Evolutionary conservation across 495 filamentous ascomycete species (phyloP), one percentile per base, ranked within the genome.

Genomic region (Trichocladium antarcticum): DNA sequence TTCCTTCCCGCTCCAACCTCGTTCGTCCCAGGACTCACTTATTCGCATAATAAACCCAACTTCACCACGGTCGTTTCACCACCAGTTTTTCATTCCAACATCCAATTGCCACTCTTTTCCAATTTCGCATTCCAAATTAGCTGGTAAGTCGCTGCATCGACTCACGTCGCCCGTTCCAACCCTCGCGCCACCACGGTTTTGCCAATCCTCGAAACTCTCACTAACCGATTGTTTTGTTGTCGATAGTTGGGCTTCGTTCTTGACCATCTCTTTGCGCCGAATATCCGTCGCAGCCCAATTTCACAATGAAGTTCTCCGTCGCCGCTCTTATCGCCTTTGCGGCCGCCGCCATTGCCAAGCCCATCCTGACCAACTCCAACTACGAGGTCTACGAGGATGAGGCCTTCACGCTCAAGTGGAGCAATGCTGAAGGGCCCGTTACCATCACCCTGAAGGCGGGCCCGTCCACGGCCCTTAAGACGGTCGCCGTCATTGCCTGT

Each of bases 251-350:
- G 11, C 37, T 47, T 27, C 37, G 21, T 27, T 27, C 37, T 31
- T 27, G 27, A 17, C 47, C 19, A 29, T 50, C 31, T 21, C 40
- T 43, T 32, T 42, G 47, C 19, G 24, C 29, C 6, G 28, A 47
- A 24, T 50, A 27, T 32, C 16, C 24, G 19, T 51, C 47, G 12
- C 38, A 29, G 24, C 32, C 38, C 35, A 50, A 48, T 4, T 27
- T 42, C 64, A 74, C 58, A 47, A 75, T 75, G 72, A 72, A 74
- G 68, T 62, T 59, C 57, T 54, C 60, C 37, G 19, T 66, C 45
- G 46, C 56, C 38, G 42, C 65, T 31, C 32, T 65, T 38, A 16
- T 71, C 45, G 62, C 60, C 47, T 55, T 74, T 53, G 64, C 65
- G 43, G 63, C 68, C 47, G 47, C 60, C 40, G 71, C 45, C 32